Percentiles rank a stretch among this genome's conserved stretches.
These are phyloP conservation scores for Osmanthus fragrans DNA, from an alignment of 257 asterid species.

Conservation along the genomic window DNA sequence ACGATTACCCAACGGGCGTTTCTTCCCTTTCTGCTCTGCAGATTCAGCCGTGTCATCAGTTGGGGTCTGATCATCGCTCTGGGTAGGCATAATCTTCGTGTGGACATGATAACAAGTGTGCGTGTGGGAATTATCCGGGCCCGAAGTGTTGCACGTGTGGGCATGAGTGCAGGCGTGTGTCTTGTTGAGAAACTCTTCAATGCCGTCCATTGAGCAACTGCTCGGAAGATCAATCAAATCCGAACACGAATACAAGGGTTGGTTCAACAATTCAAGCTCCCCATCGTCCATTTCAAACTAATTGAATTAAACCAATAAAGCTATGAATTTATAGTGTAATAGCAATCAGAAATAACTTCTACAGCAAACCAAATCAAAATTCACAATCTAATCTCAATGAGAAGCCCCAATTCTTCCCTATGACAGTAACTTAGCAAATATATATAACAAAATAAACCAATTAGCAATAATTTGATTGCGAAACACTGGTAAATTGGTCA, in stretches of 20 bases:
- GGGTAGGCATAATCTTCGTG: slow-evolving; percentile 77
- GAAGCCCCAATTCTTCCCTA: not conserved
- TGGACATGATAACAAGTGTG: slow-evolving; percentile 97
- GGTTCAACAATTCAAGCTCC: slow-evolving; percentile 45
- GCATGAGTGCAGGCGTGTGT: slow-evolving; percentile 39
- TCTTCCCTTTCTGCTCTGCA: slow-evolving; percentile 59
- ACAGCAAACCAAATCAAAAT: not conserved
- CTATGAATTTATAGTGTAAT: not conserved
- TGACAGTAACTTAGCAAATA: not conserved
- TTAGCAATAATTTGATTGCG: not conserved
- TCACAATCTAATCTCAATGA: not conserved
- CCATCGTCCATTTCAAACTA: slow-evolving; percentile 38
- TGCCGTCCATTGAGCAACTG: slow-evolving; percentile 42
- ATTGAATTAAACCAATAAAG: not conserved
- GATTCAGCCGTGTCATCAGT: slow-evolving; percentile 95
- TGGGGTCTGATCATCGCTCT: slow-evolving; percentile 57
- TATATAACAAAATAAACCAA: not conserved
- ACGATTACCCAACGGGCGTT: slow-evolving; percentile 80
- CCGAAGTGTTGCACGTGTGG: not conserved
- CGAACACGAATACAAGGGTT: slow-evolving; percentile 38
- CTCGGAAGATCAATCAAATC: slow-evolving; percentile 44
- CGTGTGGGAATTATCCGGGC: slow-evolving; percentile 40
- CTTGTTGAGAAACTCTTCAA: slow-evolving; percentile 47
- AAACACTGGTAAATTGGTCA: not conserved
- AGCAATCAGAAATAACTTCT: not conserved